A percentile compares a stretch with the other conserved stretches of the same genome.
These are phyloP conservation scores for cucumber (Cucumis sativus) DNA, from an alignment of 306 rosid species.

Conservation along the genomic window DNA sequence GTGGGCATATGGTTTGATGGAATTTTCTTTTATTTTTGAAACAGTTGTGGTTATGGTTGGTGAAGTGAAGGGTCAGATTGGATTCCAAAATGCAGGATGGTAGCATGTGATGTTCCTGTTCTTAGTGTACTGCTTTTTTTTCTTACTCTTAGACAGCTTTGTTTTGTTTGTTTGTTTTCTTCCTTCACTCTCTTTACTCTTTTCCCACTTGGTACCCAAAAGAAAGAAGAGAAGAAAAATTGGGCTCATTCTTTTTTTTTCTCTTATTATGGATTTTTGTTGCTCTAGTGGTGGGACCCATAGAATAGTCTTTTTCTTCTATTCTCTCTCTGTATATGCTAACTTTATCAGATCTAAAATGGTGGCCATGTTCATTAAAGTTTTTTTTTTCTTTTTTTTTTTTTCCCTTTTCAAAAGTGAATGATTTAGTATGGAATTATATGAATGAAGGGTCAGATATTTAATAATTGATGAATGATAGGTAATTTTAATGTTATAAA, in stretches of 20 bases:
- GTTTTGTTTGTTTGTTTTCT: conserved; percentile 12
- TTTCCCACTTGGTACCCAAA: conserved; percentile 7
- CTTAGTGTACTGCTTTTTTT: not conserved
- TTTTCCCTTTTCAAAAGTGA: not conserved
- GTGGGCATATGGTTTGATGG: not conserved
- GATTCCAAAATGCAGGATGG: not conserved
- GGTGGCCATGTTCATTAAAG: not conserved
- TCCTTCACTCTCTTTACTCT: not conserved
- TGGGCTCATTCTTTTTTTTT: conserved; percentile 28
- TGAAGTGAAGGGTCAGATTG: not conserved
- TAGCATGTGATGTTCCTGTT: conserved; percentile 4
- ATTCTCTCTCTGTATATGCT: not conserved
- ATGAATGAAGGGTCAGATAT: not conserved
- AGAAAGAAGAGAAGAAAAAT: not conserved
- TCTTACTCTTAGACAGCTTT: conserved; percentile 14
- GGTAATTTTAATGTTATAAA: not conserved
- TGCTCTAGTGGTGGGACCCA: conserved; percentile 15
- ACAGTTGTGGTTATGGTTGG: not conserved
- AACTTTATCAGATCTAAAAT: not conserved
- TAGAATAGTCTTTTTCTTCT: not conserved
- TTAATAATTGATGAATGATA: not conserved
- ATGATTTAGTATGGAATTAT: not conserved
- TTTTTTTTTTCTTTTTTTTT: too few species aligned
- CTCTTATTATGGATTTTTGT: conserved; percentile 1
- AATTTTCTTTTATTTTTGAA: not conserved